Evolutionary conservation across 2,329 filamentous ascomycete genomes (phyloP).

Genomic region (Arthrobotrys pseudoclavata): DNA sequence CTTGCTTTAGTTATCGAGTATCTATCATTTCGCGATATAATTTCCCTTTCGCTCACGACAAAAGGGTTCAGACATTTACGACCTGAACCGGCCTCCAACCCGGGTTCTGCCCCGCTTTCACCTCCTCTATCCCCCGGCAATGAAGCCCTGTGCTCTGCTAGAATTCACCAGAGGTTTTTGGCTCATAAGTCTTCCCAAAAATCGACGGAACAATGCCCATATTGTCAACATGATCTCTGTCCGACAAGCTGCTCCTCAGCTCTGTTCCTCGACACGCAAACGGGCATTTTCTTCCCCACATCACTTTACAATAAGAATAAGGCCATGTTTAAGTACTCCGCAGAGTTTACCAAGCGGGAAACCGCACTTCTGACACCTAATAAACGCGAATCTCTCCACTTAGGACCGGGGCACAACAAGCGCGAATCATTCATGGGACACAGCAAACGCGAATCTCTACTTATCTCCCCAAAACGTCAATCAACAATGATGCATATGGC

Average conservation of each 20-base stretch:
- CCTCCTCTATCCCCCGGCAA: constrained; percentile 48
- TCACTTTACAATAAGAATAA: constrained; percentile 36
- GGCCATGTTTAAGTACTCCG: constrained; percentile 45
- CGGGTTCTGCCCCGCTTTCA: constrained; percentile 30
- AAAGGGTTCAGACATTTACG: constrained; percentile 49
- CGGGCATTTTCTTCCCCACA: constrained; percentile 52
- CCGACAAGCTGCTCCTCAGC: constrained; percentile 52
- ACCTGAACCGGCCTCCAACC: constrained; percentile 29
- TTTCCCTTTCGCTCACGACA: constrained; percentile 51
- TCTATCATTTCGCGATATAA: constrained; percentile 43
- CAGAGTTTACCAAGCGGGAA: constrained; percentile 34
- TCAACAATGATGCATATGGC: constrained; percentile 41
- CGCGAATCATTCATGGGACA: constrained; percentile 40
- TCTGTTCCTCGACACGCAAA: constrained; percentile 47
- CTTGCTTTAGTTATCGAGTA: constrained; percentile 46
- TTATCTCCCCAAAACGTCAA: constrained; percentile 43
- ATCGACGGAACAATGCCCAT: constrained; percentile 40
- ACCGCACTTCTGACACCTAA: constrained; percentile 33
- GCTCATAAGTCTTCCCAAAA: constrained; percentile 18
- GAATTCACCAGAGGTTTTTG: constrained; percentile 56
- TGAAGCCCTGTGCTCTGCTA: constrained; percentile 44
- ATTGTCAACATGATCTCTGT: constrained; percentile 40
- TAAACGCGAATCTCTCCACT: constrained; percentile 38
- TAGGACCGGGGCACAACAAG: constrained; percentile 9
- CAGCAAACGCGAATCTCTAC: constrained; percentile 41